phyloP scores from a whole-genome alignment of 441 rosid genomes.

The Corymbia calophylla region DNA sequence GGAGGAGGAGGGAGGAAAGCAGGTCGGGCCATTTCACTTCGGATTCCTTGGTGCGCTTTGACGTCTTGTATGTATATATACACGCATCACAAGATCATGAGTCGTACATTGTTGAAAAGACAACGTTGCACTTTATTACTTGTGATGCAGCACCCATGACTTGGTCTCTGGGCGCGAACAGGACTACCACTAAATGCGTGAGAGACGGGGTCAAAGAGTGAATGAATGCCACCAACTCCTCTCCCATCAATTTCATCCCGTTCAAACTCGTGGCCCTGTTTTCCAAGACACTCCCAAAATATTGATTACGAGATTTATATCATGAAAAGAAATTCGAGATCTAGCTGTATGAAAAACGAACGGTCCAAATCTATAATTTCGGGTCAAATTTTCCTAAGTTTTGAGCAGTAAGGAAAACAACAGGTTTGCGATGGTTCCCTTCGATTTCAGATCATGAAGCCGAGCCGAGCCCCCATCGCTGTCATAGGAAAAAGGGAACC shows the following conservation, averaged over 20 bases:
- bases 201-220: not conserved
- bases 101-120: not conserved
- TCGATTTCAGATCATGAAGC: too few species aligned
- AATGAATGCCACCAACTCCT: not conserved
- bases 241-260: not conserved
- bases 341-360: not conserved
- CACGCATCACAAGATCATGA: not conserved
- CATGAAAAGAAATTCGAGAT: not conserved
- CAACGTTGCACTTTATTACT: fast-evolving
- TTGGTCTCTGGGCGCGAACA: not conserved
- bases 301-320: not conserved
- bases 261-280: not conserved
- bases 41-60: not conserved
- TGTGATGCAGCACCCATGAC: not conserved
- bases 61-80: not conserved
- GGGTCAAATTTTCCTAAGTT: too few species aligned
- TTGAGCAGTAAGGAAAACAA: too few species aligned
- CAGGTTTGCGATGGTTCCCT: too few species aligned
- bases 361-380: too few species aligned
- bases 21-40: not conserved
- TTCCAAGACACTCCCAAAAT: not conserved
- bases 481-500: too few species aligned
- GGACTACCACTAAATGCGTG: not conserved
- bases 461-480: too few species aligned
- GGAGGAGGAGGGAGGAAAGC: not conserved